These are phyloP conservation scores for Acer campestre DNA, from an alignment of 345 rosid genomes.

Conservation along the genomic window DNA sequence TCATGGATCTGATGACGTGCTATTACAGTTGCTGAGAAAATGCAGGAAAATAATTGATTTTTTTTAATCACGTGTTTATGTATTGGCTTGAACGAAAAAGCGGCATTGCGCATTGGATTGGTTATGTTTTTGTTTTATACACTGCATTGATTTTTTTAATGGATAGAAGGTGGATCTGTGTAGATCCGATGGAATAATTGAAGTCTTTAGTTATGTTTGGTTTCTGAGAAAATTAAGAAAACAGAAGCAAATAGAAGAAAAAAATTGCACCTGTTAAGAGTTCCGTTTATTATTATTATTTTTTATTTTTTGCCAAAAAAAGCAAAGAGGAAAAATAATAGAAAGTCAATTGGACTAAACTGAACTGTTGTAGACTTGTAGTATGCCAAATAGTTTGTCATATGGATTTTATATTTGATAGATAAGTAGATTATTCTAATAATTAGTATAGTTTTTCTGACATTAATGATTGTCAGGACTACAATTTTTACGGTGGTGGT, in stretches of 20 bases:
- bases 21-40: neutral
- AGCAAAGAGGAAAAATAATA: neutral
- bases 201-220: neutral
- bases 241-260: neutral
- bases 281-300: too few relatives aligned
- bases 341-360: neutral
- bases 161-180: neutral
- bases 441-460: neutral
- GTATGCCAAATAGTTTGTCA: too few relatives aligned
- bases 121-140: neutral
- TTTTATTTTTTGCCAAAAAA: too few relatives aligned
- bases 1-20: neutral
- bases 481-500: conserved; percentile 64
- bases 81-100: neutral
- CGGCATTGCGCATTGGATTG: neutral
- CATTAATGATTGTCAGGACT: conserved; percentile 57
- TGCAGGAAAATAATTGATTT: neutral
- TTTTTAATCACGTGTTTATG: neutral
- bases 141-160: neutral
- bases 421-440: neutral
- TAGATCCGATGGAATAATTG: conserved; percentile 26
- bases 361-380: neutral
- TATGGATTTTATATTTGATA: neutral
- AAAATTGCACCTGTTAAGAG: neutral
- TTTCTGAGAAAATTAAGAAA: neutral